phyloP scores from a whole-genome alignment of 78 protist genomes.

The Dictyostelium brefeldianum region DNA sequence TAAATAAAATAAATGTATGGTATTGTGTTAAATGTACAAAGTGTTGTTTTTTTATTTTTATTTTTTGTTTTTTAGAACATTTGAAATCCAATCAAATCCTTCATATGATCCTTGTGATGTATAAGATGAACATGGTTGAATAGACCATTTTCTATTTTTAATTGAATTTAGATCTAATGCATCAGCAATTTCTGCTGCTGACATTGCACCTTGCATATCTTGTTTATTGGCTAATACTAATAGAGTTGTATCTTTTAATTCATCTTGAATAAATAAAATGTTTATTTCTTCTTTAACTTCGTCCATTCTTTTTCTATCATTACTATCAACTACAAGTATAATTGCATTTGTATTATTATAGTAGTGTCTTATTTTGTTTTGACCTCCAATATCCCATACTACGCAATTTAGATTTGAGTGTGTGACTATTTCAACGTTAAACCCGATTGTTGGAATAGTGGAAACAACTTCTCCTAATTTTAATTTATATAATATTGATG shows the following conservation, averaged over 20 bases:
- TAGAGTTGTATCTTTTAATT: constrained; percentile 86
- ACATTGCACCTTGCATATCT: constrained; percentile 97
- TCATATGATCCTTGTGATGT: no score
- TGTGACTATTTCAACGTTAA: no score
- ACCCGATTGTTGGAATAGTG: no score
- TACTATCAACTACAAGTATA: constrained; percentile 97
- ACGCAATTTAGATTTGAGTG: no score
- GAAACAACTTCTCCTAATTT: no score
- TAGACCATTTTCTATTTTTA: constrained; percentile 93
- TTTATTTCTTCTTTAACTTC: constrained; percentile 90
- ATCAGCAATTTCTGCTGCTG: constrained; percentile 95
- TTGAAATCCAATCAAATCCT: no score
- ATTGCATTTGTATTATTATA: constrained; percentile 93
- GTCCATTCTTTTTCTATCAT: constrained; percentile 91
- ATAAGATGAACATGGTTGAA: constrained; percentile 58
- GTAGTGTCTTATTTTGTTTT: constrained; percentile 95
- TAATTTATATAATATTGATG: no score
- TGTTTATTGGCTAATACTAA: constrained; percentile 93
- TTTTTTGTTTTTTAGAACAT: no score
- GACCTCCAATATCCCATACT: constrained; percentile 91
- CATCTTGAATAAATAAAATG: constrained; percentile 78
- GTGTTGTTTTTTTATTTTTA: no score
- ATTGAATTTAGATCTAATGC: constrained; percentile 94
- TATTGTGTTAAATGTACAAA: no score
- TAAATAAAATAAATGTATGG: no score